A percentile compares a stretch with the other conserved stretches of the same genome.
Conservation (phyloP, 139 green algal genomes). For the Haematococcus lacustris region DNA sequence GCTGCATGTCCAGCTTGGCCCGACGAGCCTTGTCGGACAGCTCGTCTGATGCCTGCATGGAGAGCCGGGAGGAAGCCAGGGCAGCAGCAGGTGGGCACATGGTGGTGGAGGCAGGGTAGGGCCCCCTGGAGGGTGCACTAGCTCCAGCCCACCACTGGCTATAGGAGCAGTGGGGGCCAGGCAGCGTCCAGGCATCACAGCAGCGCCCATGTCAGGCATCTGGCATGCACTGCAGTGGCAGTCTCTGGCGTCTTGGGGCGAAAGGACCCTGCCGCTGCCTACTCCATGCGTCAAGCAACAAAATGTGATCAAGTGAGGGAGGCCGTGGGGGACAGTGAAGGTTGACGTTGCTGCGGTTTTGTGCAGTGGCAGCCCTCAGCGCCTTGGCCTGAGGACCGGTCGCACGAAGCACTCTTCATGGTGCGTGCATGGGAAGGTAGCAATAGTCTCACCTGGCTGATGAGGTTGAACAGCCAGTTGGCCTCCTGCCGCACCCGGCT, state of each 20-base stretch:
- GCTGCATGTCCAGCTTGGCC: slow-evolving; percentile 38
- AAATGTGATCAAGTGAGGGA: background rate
- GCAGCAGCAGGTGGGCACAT: background rate
- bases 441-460: slow-evolving; percentile 29
- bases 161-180: background rate
- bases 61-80: background rate
- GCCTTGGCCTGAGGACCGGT: background rate
- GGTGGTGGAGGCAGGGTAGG: background rate
- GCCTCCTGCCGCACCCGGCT: slow-evolving; percentile 31
- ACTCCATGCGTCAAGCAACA: background rate
- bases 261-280: background rate
- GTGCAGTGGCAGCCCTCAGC: background rate
- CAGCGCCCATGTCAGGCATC: background rate
- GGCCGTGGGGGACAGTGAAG: background rate
- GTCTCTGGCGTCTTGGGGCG: background rate
- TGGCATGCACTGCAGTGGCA: background rate
- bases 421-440: background rate
- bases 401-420: background rate
- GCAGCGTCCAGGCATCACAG: background rate
- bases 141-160: background rate
- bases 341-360: background rate
- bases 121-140: background rate
- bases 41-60: slow-evolving; percentile 37
- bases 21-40: slow-evolving; percentile 35
- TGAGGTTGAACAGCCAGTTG: slow-evolving; percentile 50